Base-by-base conservation (phyloP, 23 red algal species). In the Porphyridium purpureum region DNA sequence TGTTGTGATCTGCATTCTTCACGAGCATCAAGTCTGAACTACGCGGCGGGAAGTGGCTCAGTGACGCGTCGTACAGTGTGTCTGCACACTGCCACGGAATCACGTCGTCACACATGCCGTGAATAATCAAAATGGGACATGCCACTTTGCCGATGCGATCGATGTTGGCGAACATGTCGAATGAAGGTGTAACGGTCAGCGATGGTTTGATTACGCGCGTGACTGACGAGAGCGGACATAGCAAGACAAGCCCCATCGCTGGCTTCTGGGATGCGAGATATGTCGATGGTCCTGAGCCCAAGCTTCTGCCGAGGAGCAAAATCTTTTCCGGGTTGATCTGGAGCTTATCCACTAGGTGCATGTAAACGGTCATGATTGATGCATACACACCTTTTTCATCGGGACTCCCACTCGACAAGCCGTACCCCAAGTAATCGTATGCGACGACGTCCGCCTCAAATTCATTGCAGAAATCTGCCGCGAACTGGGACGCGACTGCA, bases 141-240 rank as follows among this genome's bases (percentile, higher is more conserved):
- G 46, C 27, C 34, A 87, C 57, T 1, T 36, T 30, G 1, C 20
- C 19, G 46, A 87, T 57, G 24, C 54, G 42, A 48, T 87, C 68
- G 24, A 87, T 52, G 35, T 74, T 75, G 1, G 72, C 57, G 54
- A 87, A 87, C 81, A 77, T 87, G 50, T 87, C 81, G 29, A 76
- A 67, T 0, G 29, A 46, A 30, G 64, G 51, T 22, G 81, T 77
- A 27, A 33, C 21, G 22, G 55, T 55, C 27, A 76, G 50, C 9
- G 33, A 28, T 4, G 55, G 64, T 24, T 67, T 32, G 30, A 76
- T 70, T 0, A 87, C 70, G 8, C 81, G 81, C 7, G 77, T 35
- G 51, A 69, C 76, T 1, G 56, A 67, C 3, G 49, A 31, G 17
- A 77, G 50, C 20, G 81, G 51, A 3, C 64, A 55, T n/a, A 87